Evolutionary conservation across 2,329 filamentous ascomycete species (phyloP), one percentile per base, ranked within the genome.

Genomic region (Arthrobotrys megalospora): DNA sequence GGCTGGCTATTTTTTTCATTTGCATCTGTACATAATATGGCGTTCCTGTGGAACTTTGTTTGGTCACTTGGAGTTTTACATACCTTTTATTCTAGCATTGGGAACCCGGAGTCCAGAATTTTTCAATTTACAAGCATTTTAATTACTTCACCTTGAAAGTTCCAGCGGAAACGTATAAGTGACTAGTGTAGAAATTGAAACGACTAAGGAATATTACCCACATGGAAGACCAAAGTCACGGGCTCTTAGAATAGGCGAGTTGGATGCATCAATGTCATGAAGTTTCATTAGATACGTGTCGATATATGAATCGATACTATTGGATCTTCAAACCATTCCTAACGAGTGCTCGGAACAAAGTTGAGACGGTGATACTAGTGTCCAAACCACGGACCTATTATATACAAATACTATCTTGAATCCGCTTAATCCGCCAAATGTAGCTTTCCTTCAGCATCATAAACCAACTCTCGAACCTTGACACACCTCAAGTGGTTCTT

Each of bases 391-490:
- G 5, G 24, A 28, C 24, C 5, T 5, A 28, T 28, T 63, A 65
- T 43, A 43, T 52, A 47, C 48, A 48, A 8, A 4, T 21, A 2
- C 21, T 12, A 19, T 4, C 0, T 7, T 19, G 10, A 6, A 8
- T 34, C 6, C 7, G 19, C 12, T 38, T 76, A 76, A 62, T 66
- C 47, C 1, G 75, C 75, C 19, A 78, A 52, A 14, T 72, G 75
- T 4, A 78, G 67, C 82, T 86, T 88, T 0, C 91, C 92, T 43
- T 90, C 86, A 7, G 85, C 86, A 83, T 92, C 89, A 83, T 93
- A 93, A 47, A 90, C 89, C 77, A 94, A 90, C 87, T 94, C 92
- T 85, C 89, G 88, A 76, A 91, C 89, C 87, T 93, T 93, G 45
- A 93, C 91, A 80, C 88, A 90, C 76, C 92, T 85, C 84, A 94